Base-by-base conservation (phyloP, 2,329 filamentous ascomycete species). In the Trichoderma hamatum region DNA sequence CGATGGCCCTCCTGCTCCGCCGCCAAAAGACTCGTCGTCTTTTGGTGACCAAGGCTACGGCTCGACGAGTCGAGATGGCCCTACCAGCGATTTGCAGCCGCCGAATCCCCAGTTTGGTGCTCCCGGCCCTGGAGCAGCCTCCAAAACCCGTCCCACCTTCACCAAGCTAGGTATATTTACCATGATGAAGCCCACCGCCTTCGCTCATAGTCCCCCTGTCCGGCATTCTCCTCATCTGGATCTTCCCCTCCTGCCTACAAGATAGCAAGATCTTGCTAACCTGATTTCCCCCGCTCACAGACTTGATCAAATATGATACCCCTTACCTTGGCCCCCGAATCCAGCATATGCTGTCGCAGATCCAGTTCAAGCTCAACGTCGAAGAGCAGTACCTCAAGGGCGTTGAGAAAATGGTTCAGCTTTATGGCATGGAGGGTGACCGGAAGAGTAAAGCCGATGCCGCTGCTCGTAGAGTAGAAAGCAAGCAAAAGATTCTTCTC, bases 381-480 rank as follows among this genome's bases (percentile, higher is more conserved):
- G 96, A 99, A 80, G 97, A 97, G 79, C 96, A 99, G 82, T 99
- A 99, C 81, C 94, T 98, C 73, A 96, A 97, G 77, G 96, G 96
- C 71, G 96, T 99, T 74, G 96, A 99, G 81, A 99, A 99, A 84
- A 98, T 99, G 96, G 93, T 97, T 58, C 93, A 96, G 79, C 85
- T 99, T 43, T 99, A 99, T 78, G 90, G 96, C 78, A 96, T 98
- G 87, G 96, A 98, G 80, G 95, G 96, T 34, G 96, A 99, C 78
- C 90, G 94, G 74, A 97, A 97, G 84, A 98, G 95, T 82, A 93
- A 92, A 79, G 90, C 92, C 69, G 96, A 99, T 80, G 96, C 96
- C 52, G 94, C 97, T 75, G 92, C 91, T 61, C 89, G 93, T 76
- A 88, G 92, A 69, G 91, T 97, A 71, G 96, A 99, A 82, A 98